Evolutionary conservation across 1,284 basidiomycete genomes (phyloP), one percentile per base, ranked within the genome.

Genomic region (Moesziomyces parantarcticus): DNA sequence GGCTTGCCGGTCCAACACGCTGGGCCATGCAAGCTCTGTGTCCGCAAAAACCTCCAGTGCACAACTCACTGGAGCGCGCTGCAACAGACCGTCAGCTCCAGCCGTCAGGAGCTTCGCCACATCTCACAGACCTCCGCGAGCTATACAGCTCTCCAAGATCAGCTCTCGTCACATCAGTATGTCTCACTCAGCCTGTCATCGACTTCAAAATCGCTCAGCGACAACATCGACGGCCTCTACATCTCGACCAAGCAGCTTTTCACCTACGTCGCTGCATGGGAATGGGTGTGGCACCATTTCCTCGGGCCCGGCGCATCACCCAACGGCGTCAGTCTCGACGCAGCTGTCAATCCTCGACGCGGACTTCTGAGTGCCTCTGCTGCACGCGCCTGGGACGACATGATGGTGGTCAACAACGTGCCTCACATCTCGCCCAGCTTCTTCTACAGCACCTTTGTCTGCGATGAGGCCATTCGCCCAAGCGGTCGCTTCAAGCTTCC

Each of bases 1-100:
- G 68, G 68, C 6, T 41, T 65, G 47, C 68, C 68, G 0, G 34
- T 71, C 7, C 68, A 71, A 44, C 54, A 66, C 34, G 50, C 22
- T 22, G 68, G 68, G 8, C 58, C 63, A 7, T 71, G 68, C 52
- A 71, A 66, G 51, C 68, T 71, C 26, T 71, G 63, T 34, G 62
- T 71, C 7, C 68, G 68, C 52, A 71, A 71, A 40, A 71, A 66
- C 11, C 62, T 71, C 3, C 58, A 66, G 52, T 71, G 68, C n/a
- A 71, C 68, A 8, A 61, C 62, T 5, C 68, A 71, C 56, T 65
- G 68, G 68, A 60, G 60, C 41, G 61, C 57, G 8, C 29, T 71
- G 47, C 68, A 71, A 46, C 68, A 71, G 42, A 47, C 68, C 10
- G 68, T 71, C 48, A 71, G 68, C 58, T 64, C 61, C 36, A 71